Conservation (phyloP, 345 rosid species). For the rapeseed (Brassica napus) region DNA sequence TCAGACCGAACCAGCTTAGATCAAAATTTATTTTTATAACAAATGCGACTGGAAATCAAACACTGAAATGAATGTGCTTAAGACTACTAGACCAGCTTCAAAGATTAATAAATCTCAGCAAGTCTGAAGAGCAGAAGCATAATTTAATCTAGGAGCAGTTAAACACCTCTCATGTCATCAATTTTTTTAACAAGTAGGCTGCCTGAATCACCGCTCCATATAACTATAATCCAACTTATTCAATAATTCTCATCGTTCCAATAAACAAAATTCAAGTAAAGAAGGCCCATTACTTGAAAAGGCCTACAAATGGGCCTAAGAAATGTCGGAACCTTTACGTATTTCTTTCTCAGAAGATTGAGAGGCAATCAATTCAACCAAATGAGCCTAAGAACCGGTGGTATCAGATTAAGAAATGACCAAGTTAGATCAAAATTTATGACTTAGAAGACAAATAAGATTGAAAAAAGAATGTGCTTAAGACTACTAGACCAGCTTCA, state of each 20-base stretch:
- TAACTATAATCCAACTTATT: background rate
- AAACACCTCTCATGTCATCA: conserved; percentile 71
- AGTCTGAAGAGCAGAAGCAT: conserved; percentile 84
- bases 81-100: conserved; percentile 94
- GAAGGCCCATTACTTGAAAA: background rate
- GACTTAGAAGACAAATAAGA: background rate
- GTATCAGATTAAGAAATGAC: background rate
- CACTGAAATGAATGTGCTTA: conserved; percentile 43
- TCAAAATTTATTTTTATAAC: background rate
- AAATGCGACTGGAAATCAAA: background rate
- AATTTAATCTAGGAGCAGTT: conserved; percentile 59
- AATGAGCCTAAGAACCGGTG: background rate
- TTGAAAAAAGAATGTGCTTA: conserved; percentile 42
- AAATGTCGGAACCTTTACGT: background rate
- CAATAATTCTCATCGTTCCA: background rate
- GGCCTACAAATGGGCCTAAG: background rate
- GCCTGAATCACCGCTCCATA: conserved; percentile 83
- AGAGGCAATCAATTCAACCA: background rate
- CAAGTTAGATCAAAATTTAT: background rate
- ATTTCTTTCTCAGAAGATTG: background rate
- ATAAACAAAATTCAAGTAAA: background rate
- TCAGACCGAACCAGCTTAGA: background rate
- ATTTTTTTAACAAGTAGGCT: conserved; percentile 51
- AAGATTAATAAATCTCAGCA: conserved; percentile 59
- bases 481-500: conserved; percentile 94